Evolutionary conservation across 371 early-diverging fungal genomes (phyloP).

Genomic region (Mortierella sp.): DNA sequence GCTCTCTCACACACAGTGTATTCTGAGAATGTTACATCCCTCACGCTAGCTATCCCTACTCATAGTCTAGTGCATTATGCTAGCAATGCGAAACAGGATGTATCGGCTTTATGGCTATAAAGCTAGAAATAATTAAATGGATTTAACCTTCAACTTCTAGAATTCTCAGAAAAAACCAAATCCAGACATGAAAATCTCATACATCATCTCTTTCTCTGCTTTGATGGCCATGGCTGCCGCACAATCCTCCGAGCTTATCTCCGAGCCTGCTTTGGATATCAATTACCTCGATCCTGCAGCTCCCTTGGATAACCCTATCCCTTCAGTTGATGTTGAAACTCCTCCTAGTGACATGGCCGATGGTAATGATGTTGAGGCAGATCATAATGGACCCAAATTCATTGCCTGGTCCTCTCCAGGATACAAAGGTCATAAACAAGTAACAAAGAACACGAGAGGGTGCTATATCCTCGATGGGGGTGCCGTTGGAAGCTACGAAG

Average conservation of each 20-base stretch:
- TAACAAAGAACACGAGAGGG: constrained; percentile 20
- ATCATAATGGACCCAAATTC: neutral
- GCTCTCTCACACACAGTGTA: no score
- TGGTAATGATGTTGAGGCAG: neutral
- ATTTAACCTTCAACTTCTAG: neutral
- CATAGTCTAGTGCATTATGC: no score
- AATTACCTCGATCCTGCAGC: neutral
- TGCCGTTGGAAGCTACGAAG: constrained; percentile 44
- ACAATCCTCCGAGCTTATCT: neutral
- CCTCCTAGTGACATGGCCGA: constrained; percentile 1
- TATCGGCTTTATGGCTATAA: neutral
- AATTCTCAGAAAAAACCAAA: neutral
- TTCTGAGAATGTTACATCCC: no score
- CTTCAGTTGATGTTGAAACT: neutral
- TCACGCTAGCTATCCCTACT: no score
- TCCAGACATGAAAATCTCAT: constrained; percentile 20
- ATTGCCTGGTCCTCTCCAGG: constrained; percentile 42
- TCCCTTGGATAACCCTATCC: neutral
- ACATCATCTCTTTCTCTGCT: constrained; percentile 28
- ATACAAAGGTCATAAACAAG: constrained; percentile 42
- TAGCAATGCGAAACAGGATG: neutral
- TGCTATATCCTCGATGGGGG: constrained; percentile 45
- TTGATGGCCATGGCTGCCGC: constrained; percentile 21
- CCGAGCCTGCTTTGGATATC: neutral
- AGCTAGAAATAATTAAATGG: neutral